phyloP scores from a whole-genome alignment of 1,284 basidiomycete genomes.

The Athelia sp. region DNA sequence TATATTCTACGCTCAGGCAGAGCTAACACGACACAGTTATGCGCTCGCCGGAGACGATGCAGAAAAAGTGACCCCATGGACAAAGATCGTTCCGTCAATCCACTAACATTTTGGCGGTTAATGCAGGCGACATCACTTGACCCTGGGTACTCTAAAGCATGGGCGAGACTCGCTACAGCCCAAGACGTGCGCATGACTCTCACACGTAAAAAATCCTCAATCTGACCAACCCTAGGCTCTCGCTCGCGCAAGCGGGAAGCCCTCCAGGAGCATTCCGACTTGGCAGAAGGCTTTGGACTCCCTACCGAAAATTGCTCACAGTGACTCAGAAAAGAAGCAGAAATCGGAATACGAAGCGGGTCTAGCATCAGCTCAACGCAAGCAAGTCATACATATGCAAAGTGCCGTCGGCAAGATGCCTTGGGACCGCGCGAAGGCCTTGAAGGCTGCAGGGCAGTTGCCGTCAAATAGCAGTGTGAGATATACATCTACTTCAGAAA shows the following conservation, averaged over 20 bases:
- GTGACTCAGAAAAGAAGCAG: constrained; percentile 17
- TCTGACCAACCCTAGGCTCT: not conserved
- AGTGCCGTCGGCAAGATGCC: constrained; percentile 12
- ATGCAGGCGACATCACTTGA: constrained; percentile 8
- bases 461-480: constrained; percentile 14
- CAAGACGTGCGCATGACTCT: not conserved
- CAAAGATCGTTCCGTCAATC: too few relatives aligned
- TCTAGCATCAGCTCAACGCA: constrained; percentile 10
- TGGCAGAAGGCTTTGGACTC: constrained; percentile 19
- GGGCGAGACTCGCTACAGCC: constrained; percentile 12
- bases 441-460: constrained; percentile 9
- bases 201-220: not conserved
- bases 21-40: constrained; percentile 11
- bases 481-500: not conserved
- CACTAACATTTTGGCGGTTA: too few relatives aligned
- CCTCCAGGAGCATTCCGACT: constrained; percentile 9
- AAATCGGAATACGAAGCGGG: constrained; percentile 21
- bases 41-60: constrained; percentile 12
- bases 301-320: constrained; percentile 15
- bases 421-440: constrained; percentile 17
- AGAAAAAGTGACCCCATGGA: constrained; percentile 1
- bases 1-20: not conserved
- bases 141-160: constrained; percentile 12
- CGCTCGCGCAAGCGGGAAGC: constrained; percentile 9
- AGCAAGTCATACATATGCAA: not conserved